Evolutionary conservation across 371 early-diverging fungal species (phyloP).

Genomic region (Actinomucor elegans): DNA sequence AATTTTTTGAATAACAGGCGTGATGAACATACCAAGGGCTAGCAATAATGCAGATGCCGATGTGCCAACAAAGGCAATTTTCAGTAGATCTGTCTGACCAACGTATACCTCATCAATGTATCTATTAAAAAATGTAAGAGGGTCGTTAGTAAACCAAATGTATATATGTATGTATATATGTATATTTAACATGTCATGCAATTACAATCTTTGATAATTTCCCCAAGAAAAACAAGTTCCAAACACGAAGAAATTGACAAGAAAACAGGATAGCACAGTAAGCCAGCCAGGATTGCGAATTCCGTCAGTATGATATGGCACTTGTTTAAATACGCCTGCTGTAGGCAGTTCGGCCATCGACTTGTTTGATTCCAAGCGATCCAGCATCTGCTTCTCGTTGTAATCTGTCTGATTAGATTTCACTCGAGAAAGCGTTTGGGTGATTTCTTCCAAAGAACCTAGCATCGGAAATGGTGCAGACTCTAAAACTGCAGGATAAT

Average conservation of each 20-base stretch:
- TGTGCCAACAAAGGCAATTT: conserved; percentile 58
- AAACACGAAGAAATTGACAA: conserved; percentile 57
- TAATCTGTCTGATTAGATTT: conserved; percentile 10
- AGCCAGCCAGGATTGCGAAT: conserved; percentile 46
- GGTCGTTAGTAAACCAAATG: too few relatives aligned
- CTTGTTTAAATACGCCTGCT: conserved; percentile 7
- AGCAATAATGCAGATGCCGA: conserved; percentile 46
- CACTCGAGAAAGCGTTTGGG: conserved; percentile 30
- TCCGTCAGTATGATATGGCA: conserved; percentile 33
- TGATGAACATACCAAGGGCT: conserved; percentile 57
- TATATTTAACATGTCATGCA: not conserved
- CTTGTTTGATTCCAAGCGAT: not conserved
- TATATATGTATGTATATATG: too few relatives aligned
- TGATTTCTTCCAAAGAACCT: conserved; percentile 36
- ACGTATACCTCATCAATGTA: conserved; percentile 36
- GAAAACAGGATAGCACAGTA: conserved; percentile 52
- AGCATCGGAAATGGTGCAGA: conserved; percentile 39
- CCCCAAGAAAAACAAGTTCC: conserved; percentile 62
- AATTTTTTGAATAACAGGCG: conserved; percentile 58
- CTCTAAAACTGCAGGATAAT: conserved; percentile 34
- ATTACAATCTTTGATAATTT: conserved; percentile 51
- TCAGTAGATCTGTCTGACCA: conserved; percentile 28
- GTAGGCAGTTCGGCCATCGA: not conserved
- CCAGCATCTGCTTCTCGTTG: conserved; percentile 1
- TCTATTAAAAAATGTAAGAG: conserved; percentile 3